These are phyloP conservation scores for Coniochaeta sp. DNA, from an alignment of 2,329 filamentous ascomycete species.

Conservation along the genomic window DNA sequence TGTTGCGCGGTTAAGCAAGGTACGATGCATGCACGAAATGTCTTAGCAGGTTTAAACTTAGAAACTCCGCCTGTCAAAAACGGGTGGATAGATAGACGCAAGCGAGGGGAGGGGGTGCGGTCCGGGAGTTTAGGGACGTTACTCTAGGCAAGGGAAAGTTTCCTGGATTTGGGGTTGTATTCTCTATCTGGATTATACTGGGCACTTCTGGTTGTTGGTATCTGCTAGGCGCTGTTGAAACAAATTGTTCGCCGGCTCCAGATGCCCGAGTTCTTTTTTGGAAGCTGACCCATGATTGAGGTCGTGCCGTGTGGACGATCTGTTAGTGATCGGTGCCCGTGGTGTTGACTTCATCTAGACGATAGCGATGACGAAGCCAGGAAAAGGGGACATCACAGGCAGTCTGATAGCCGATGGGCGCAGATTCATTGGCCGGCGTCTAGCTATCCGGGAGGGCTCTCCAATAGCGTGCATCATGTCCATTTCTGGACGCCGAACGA, in stretches of 20 bases:
- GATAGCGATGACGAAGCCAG: not conserved
- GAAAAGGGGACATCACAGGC: not conserved
- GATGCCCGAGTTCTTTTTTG: not conserved
- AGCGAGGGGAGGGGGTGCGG: not conserved
- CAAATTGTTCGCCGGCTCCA: not conserved
- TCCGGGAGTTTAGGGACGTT: not conserved
- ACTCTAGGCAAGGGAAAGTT: not conserved
- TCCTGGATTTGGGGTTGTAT: not conserved
- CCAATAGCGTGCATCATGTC: not conserved
- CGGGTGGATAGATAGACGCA: not conserved
- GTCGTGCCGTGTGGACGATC: not conserved
- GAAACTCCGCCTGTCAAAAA: not conserved
- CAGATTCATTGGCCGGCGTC: not conserved
- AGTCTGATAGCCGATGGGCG: not conserved
- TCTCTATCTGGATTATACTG: too few species aligned
- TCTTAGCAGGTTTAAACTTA: conserved; percentile 2
- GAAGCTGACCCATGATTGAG: not conserved
- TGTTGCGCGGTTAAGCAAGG: conserved; percentile 5
- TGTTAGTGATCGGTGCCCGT: not conserved
- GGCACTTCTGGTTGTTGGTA: too few species aligned
- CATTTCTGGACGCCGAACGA: not conserved
- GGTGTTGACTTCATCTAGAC: not conserved
- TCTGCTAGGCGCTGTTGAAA: not conserved
- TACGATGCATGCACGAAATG: conserved; percentile 3
- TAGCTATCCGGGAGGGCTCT: conserved; percentile 1